phyloP scores from a whole-genome alignment of 2,329 filamentous ascomycete species.

The Hysterium pulicare region DNA sequence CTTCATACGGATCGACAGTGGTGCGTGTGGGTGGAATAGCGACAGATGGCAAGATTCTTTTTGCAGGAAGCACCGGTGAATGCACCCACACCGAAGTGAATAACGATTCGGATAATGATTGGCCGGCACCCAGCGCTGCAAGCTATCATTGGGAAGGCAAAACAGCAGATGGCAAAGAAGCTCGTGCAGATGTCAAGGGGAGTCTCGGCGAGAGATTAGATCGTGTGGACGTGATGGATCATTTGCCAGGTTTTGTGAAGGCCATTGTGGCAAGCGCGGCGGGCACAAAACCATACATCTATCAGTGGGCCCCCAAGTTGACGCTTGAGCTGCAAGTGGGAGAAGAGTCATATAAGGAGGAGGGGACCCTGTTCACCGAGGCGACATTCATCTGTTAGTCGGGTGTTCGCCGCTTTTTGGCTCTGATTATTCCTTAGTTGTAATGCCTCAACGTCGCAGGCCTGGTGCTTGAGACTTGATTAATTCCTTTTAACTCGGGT shows the following conservation, averaged over 20 bases:
- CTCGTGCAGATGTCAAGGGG: constrained; percentile 68
- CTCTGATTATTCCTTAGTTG: background rate
- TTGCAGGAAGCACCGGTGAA: constrained; percentile 62
- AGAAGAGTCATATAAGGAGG: constrained; percentile 72
- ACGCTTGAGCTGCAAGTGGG: constrained; percentile 81
- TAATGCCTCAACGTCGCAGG: background rate
- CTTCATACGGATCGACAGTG: constrained; percentile 81
- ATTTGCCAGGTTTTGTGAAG: constrained; percentile 95
- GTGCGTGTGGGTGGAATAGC: constrained; percentile 81
- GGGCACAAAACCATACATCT: constrained; percentile 96
- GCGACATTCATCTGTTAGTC: constrained; percentile 87
- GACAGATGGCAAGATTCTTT: constrained; percentile 76
- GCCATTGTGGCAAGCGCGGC: constrained; percentile 82
- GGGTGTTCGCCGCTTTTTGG: background rate
- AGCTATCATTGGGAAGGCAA: constrained; percentile 77
- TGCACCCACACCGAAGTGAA: constrained; percentile 67
- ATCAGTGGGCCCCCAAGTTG: constrained; percentile 78
- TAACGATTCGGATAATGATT: constrained; percentile 74
- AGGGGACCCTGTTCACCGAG: constrained; percentile 79
- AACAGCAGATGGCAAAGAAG: constrained; percentile 69
- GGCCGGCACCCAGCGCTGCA: constrained; percentile 78
- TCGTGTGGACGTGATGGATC: constrained; percentile 91
- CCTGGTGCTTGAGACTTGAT: too few relatives aligned
- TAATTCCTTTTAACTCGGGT: too few relatives aligned
- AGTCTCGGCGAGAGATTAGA: constrained; percentile 68